Evolutionary conservation across 495 filamentous ascomycete species (phyloP), one percentile per base, ranked within the genome.

Genomic region (Trichoderma parareesei): DNA sequence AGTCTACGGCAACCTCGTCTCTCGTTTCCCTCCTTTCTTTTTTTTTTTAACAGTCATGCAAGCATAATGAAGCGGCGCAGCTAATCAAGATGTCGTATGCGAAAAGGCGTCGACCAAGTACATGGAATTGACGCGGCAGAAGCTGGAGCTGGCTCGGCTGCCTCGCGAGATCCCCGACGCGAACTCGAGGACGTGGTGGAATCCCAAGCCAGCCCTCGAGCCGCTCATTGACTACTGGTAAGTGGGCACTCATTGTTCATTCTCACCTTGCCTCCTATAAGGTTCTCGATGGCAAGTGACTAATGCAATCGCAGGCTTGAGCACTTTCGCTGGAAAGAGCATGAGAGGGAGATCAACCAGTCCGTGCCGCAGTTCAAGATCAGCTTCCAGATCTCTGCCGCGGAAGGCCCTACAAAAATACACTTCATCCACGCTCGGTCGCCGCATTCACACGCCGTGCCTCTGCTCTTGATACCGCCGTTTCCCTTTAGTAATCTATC

Each of bases 401-500:
- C 70, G 11, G 66, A 71, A 27, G 59, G 74, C 38, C 67, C 70
- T n/a, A 63, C 80, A 1, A 70, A 79, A 18, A 70, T 84, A 9
- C 81, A 85, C 64, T 83, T 83, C 72, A 72, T 87, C 65, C 85
- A 90, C 72, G 76, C 82, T 66, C 77, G 75, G 20, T 85, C 82
- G 38, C 61, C 72, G 13, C 76, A 76, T 55, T 41, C 72, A 10
- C 72, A 78, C 62, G 84, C 85, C 8, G 74, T 87, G 64, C 87
- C 87, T 0, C 71, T 89, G 60, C 77, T 90, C 18, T 79, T 89
- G 60, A 71, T 87, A 48, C 87, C 88, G 62, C 82, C 84, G 40
- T 90, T 89, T 77, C 90, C 90, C 9, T 84, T 91, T 13, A 85
- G 82, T 55, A 90, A 87, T 70, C 73, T 91, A 53, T 87, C 89